Percentiles rank a stretch among this genome's conserved stretches.
Conservation (phyloP, 371 early-diverging fungal genomes). For the Haplosporangium sp. region DNA sequence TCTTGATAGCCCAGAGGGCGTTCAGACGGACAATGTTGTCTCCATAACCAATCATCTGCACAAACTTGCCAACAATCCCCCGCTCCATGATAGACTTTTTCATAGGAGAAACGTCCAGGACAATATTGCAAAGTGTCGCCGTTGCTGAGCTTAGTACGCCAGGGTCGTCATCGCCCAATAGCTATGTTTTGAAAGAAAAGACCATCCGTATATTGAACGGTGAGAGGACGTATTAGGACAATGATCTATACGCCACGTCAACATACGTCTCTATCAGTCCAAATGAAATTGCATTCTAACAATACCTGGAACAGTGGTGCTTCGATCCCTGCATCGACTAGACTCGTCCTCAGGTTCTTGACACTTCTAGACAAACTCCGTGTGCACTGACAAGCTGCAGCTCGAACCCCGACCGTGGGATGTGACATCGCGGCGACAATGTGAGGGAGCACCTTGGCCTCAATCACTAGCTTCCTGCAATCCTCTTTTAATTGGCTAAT, state of each 20-base stretch:
- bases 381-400: conserved; percentile 86
- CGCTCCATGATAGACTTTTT: conserved; percentile 82
- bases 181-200: conserved; percentile 32
- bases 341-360: conserved; percentile 80
- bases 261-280: too few species aligned
- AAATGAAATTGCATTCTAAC: too few species aligned
- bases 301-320: conserved; percentile 78
- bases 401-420: conserved; percentile 68
- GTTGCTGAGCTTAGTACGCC: conserved; percentile 81
- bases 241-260: too few species aligned
- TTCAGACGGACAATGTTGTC: conserved; percentile 74
- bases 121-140: conserved; percentile 88
- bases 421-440: conserved; percentile 79
- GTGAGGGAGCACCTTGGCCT: conserved; percentile 79
- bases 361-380: conserved; percentile 84
- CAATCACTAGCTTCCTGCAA: conserved; percentile 85
- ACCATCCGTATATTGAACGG: too few species aligned
- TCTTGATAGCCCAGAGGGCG: conserved; percentile 89
- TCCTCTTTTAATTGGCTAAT: conserved; percentile 81
- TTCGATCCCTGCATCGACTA: conserved; percentile 87
- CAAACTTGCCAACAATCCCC: conserved; percentile 81
- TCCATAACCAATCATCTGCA: conserved; percentile 66
- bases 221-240: not conserved
- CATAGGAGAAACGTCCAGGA: conserved; percentile 91
- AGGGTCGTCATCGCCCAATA: conserved; percentile 73